A percentile compares a stretch with the other conserved stretches of the same genome.
phyloP scores from a whole-genome alignment of 352 stramenopile species.

The Phytophthora cryptogea region DNA sequence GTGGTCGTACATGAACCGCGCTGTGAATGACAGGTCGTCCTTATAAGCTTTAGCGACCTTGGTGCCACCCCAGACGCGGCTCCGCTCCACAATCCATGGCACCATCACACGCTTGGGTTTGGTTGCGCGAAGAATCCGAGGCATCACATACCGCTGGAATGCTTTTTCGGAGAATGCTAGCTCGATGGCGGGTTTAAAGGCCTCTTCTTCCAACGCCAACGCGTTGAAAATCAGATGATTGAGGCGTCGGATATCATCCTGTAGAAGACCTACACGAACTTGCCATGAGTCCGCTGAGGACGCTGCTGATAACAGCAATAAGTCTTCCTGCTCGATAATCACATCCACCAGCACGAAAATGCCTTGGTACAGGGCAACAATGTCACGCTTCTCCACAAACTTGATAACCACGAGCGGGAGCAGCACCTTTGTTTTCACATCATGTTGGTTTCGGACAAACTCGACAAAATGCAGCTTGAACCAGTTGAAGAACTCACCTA shows the following conservation, averaged over 20 bases:
- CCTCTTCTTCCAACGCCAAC: conserved; percentile 69
- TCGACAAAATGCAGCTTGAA: conserved; percentile 85
- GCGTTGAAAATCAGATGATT: conserved; percentile 72
- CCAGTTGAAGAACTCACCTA: conserved; percentile 77
- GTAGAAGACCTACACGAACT: conserved; percentile 46
- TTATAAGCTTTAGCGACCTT: conserved; percentile 66
- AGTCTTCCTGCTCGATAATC: conserved; percentile 60
- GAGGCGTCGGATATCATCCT: conserved; percentile 75
- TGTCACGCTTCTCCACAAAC: conserved; percentile 64
- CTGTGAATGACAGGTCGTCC: conserved; percentile 75
- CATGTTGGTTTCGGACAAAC: conserved; percentile 73
- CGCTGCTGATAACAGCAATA: conserved; percentile 50
- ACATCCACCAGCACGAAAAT: conserved; percentile 66
- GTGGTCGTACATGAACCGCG: conserved; percentile 79
- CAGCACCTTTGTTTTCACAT: conserved; percentile 70
- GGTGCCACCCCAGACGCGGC: conserved; percentile 66
- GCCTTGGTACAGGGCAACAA: conserved; percentile 61
- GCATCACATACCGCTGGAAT: conserved; percentile 80
- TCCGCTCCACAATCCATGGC: conserved; percentile 83
- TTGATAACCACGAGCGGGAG: conserved; percentile 70
- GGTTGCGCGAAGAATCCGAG: conserved; percentile 65
- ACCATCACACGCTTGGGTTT: conserved; percentile 75
- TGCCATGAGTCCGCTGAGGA: conserved; percentile 56
- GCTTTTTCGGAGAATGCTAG: conserved; percentile 72
- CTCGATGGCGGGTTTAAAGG: conserved; percentile 59